phyloP scores from a whole-genome alignment of 768 basidiomycete species.

The Calvatia gigantea region DNA sequence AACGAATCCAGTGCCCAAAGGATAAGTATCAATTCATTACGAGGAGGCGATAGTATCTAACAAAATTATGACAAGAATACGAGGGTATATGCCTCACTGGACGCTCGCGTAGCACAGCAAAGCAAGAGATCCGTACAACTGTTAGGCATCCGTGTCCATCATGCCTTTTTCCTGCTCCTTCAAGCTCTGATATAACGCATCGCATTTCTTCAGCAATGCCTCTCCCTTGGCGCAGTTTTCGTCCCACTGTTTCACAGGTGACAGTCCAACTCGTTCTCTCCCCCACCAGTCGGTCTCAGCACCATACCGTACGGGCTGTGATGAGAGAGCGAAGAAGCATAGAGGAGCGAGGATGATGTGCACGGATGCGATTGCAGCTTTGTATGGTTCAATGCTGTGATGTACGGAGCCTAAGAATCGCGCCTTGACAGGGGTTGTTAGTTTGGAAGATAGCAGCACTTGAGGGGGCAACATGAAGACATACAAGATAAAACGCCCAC shows the following conservation, averaged over 20 bases:
- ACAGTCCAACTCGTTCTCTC: slow-evolving; percentile 43
- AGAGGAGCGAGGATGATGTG: slow-evolving; percentile 64
- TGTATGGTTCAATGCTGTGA: slow-evolving; percentile 59
- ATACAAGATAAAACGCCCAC: slow-evolving; percentile 59
- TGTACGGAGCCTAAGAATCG: slow-evolving; percentile 65
- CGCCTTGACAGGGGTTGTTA: slow-evolving; percentile 39
- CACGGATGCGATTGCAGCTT: slow-evolving; percentile 64
- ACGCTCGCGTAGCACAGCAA: not conserved
- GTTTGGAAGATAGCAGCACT: too few species aligned
- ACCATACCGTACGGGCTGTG: slow-evolving; percentile 45
- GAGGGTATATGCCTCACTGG: not conserved
- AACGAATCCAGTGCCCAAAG: too few species aligned
- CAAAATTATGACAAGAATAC: not conserved
- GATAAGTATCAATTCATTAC: too few species aligned
- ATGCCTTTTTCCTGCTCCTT: slow-evolving; percentile 22
- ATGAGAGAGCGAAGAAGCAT: slow-evolving; percentile 39
- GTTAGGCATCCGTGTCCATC: slow-evolving; percentile 8
- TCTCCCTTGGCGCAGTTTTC: slow-evolving; percentile 43
- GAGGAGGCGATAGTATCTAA: not conserved
- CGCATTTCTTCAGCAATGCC: slow-evolving; percentile 51
- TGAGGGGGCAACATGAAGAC: slow-evolving; percentile 20
- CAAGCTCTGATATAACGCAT: slow-evolving; percentile 43
- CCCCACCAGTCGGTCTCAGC: slow-evolving; percentile 60
- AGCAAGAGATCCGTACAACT: not conserved
- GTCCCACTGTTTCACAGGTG: slow-evolving; percentile 48